Percentiles rank a stretch among this genome's conserved stretches.
Evolutionary conservation across 2,329 filamentous ascomycete genomes (phyloP).

Genomic region (Fusarium torulosum): DNA sequence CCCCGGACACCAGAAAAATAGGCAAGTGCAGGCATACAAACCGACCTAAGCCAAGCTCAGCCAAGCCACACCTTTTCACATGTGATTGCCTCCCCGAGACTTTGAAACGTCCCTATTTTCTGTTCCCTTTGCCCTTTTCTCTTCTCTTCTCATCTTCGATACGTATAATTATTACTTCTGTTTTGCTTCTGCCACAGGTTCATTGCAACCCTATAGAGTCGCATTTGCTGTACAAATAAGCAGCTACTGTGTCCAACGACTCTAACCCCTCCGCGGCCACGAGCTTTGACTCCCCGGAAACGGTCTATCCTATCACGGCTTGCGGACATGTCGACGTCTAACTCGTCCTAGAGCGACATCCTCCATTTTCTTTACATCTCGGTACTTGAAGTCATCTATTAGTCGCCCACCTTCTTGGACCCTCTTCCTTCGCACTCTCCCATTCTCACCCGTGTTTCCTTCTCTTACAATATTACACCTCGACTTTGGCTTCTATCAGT

Average conservation of each 20-base stretch:
- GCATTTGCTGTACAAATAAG: constrained; percentile 10
- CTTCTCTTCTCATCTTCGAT: not conserved
- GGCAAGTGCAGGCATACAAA: constrained; percentile 10
- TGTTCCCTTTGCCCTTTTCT: not conserved
- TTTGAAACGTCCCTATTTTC: not conserved
- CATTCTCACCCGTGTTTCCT: not conserved
- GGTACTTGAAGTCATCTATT: constrained; percentile 20
- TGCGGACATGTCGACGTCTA: constrained; percentile 18
- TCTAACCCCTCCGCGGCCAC: constrained; percentile 28
- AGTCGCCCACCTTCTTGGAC: constrained; percentile 13
- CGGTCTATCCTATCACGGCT: constrained; percentile 29
- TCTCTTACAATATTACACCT: not conserved
- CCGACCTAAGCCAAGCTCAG: constrained; percentile 12
- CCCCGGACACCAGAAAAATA: constrained; percentile 20
- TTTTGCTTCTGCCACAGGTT: constrained; percentile 8
- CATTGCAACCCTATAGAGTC: constrained; percentile 25
- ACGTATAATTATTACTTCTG: constrained; percentile 3
- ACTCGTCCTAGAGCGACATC: constrained; percentile 21
- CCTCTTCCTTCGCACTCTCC: constrained; percentile 7
- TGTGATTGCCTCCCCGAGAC: constrained; percentile 39
- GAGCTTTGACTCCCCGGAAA: constrained; percentile 27
- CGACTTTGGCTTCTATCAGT: not conserved
- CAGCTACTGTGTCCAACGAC: not conserved
- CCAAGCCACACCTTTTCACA: constrained; percentile 36
- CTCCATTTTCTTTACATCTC: constrained; percentile 12